phyloP scores from a whole-genome alignment of 495 filamentous ascomycete genomes.

The Collariella sp. region DNA sequence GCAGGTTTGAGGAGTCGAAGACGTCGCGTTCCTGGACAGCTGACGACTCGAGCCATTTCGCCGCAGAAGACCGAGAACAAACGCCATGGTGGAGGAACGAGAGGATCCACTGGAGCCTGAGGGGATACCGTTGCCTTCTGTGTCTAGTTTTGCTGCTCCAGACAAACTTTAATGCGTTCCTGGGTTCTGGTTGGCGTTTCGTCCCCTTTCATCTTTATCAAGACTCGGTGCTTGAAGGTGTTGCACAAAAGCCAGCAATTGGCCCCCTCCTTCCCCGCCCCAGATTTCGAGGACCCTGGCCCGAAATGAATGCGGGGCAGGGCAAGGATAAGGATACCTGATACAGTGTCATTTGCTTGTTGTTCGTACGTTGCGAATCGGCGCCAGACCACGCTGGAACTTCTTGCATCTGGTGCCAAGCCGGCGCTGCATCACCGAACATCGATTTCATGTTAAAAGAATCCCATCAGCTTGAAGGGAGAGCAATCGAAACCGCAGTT shows the following conservation, averaged over 20 bases:
- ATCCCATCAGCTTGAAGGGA: background rate
- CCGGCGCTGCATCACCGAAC: constrained; percentile 16
- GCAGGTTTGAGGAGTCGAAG: background rate
- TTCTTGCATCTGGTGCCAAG: constrained; percentile 8
- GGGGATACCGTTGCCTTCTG: too few species aligned
- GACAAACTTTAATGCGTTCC: too few species aligned
- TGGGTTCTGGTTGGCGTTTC: too few species aligned
- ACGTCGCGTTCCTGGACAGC: too few species aligned
- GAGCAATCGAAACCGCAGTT: too few species aligned
- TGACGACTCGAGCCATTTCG: too few species aligned
- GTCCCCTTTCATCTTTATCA: too few species aligned
- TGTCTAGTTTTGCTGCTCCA: too few species aligned
- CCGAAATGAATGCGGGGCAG: background rate
- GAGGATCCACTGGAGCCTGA: too few species aligned
- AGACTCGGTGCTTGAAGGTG: background rate
- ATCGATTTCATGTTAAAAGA: background rate
- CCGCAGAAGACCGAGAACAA: too few species aligned
- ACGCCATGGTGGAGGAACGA: too few species aligned
- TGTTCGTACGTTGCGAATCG: background rate
- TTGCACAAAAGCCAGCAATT: background rate
- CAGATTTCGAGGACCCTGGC: constrained; percentile 9
- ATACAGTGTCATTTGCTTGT: background rate
- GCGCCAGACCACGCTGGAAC: background rate
- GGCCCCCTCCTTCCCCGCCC: constrained; percentile 4
- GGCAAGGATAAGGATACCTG: constrained; percentile 14